Evolutionary conservation across 2,329 filamentous ascomycete species (phyloP).

Genomic region (Byssochlamys sp.): DNA sequence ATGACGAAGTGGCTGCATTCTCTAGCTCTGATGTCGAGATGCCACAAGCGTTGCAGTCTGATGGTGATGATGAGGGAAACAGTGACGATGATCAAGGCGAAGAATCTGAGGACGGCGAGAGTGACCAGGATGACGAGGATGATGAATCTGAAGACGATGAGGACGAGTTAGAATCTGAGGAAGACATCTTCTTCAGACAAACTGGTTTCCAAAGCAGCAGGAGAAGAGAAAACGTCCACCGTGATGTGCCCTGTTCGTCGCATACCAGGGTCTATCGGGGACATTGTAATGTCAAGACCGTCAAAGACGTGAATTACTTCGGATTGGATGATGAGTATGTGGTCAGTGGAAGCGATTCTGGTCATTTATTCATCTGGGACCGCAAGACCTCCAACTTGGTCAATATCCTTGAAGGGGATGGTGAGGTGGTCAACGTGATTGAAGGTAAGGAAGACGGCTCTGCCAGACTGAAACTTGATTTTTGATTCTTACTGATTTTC

Average conservation of each 20-base stretch:
- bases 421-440: constrained; percentile 61
- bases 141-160: constrained; percentile 22
- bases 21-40: constrained; percentile 1
- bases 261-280: constrained; percentile 52
- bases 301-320: constrained; percentile 62
- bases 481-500: constrained; percentile 6
- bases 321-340: constrained; percentile 60
- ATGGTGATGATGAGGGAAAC: constrained; percentile 8
- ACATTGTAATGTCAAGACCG: constrained; percentile 58
- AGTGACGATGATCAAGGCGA: constrained; percentile 10
- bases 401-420: constrained; percentile 57
- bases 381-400: constrained; percentile 51
- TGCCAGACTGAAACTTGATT: background rate
- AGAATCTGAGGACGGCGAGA: constrained; percentile 16
- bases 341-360: constrained; percentile 57
- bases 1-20: background rate
- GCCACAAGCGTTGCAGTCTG: background rate
- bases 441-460: constrained; percentile 38
- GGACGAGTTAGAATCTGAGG: constrained; percentile 20
- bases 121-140: constrained; percentile 22
- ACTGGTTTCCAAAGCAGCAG: constrained; percentile 41
- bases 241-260: constrained; percentile 45
- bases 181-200: constrained; percentile 36
- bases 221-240: constrained; percentile 44
- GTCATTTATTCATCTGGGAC: constrained; percentile 62